Evolutionary conservation across 2,329 filamentous ascomycete species (phyloP), one percentile per base, ranked within the genome.

Genomic region (Zymoseptoria tritici): DNA sequence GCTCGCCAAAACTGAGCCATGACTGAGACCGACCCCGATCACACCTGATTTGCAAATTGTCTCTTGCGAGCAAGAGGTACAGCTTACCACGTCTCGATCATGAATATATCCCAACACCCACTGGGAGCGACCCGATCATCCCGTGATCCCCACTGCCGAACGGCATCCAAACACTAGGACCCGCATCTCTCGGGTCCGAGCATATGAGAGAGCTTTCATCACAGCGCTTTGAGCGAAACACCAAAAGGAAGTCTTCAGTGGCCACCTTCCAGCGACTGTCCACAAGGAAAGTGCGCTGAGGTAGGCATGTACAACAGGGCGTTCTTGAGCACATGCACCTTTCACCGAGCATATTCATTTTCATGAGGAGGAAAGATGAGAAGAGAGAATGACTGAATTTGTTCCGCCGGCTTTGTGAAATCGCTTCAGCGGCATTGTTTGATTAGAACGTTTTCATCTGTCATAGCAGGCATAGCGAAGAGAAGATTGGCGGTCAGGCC

Each of bases 281-380:
- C 60, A 57, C 61, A 29, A 60, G 55, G 63, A 55, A 53, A 49
- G 26, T 26, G 52, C 52, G 52, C n/a, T 11, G n/a, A 53, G 13
- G 36, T 21, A 29, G 52, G 52, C 54, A 63, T 65, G 63, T 64
- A 65, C 53, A 62, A 65, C 58, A 64, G 59, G 59, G 61, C 56
- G 56, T 56, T 29, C 20, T 46, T 58, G 54, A 50, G 54, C 56
- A 50, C 29, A 51, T 46, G 54, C 53, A 13, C 31, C 29, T 46
- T 51, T 54, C 19, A 53, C 26, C 29, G 46, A 31, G 22, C 19
- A 58, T 53, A 46, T 49, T 24, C 13, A 57, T 54, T 52, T 54
- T 22, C 51, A 54, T 51, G 31, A 52, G 56, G 53, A 58, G 22
- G 9, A 49, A 29, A 29, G 26, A 29, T 29, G 26, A 50, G 55